A percentile compares a stretch with the other conserved stretches of the same genome.
Conservation (phyloP, 2,329 filamentous ascomycete species). For the Neoascochyta sp. region DNA sequence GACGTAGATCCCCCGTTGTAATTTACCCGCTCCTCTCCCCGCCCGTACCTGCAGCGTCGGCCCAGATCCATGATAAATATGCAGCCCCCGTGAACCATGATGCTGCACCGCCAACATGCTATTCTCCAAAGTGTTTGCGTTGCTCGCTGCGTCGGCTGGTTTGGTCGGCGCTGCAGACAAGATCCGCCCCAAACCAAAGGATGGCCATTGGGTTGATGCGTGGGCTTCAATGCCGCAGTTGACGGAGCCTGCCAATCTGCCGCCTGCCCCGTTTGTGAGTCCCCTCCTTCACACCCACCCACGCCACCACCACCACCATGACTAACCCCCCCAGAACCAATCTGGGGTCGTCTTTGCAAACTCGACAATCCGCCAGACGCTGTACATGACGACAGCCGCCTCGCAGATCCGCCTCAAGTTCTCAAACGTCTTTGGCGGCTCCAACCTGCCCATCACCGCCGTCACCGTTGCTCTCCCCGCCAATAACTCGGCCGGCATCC, state of each 20-base stretch:
- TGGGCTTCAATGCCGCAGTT: conserved; percentile 66
- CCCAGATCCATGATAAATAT: no score
- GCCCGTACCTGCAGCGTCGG: no score
- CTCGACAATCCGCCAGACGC: conserved; percentile 63
- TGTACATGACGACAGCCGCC: conserved; percentile 57
- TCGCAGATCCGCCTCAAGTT: conserved; percentile 59
- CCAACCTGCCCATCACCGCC: conserved; percentile 57
- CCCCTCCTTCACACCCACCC: no score
- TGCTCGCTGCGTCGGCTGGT: no score
- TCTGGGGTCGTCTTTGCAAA: conserved; percentile 55
- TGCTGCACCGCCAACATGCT: conserved; percentile 1
- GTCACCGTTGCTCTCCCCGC: conserved; percentile 56
- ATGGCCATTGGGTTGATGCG: conserved; percentile 57
- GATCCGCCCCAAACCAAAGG: conserved; percentile 12
- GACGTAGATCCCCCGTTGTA: no score
- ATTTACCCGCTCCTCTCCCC: no score
- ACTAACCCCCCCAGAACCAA: conserved; percentile 55
- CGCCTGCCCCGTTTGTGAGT: conserved; percentile 53
- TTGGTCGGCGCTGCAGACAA: conserved; percentile 3
- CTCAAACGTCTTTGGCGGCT: conserved; percentile 62
- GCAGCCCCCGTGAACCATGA: no score
- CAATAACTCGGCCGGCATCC: conserved; percentile 53
- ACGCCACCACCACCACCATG: no score
- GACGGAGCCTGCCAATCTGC: conserved; percentile 60
- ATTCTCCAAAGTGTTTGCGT: conserved; percentile 2